Evolutionary conservation across 768 basidiomycete genomes (phyloP), one percentile per base, ranked within the genome.

Genomic region (Terana coerulea): DNA sequence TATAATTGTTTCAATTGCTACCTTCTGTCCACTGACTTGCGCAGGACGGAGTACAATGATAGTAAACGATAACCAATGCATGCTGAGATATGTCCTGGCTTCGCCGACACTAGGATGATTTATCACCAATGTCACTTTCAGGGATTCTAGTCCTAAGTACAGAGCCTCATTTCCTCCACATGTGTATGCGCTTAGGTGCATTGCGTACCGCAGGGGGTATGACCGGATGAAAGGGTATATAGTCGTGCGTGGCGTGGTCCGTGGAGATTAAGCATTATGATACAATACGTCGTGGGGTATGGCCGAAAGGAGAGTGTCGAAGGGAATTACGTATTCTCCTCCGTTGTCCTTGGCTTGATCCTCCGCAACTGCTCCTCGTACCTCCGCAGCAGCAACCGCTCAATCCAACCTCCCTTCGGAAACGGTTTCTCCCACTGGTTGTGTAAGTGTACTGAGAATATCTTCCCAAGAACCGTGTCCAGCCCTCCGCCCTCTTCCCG

Each of bases 351-450:
- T 9, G 53, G 53, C 41, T 54, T 54, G 43, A 54, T 49, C 33
- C 52, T 49, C 48, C 39, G 51, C 56, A 72, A 56, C 54, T 45
- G 59, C 34, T 66, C 58, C 12, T 88, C 83, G 56, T 88, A 88
- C 62, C 74, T 72, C 56, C 68, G 72, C 65, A 95, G 66, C 57
- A 98, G 67, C 58, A 97, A 60, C 60, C 88, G 73, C 51, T 90
- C 83, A 5, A 99, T 84, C 95, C 95, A 98, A 0, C 95, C 95
- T 2, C 72, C 80, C 15, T 66, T 63, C 0, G 95, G 94, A 64
- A 88, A 98, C 44, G 69, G 68, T 73, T 93, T 97, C 47, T 87
- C 80, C 95, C 95, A 98, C 67, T 93, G 93, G 68, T 98, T 97
- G 67, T 98, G 95, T 60, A 98, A 64, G 69, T 98, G 95, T 30